Percentiles rank a stretch among this genome's conserved stretches.
phyloP scores from a whole-genome alignment of 2,329 filamentous ascomycete genomes.

The Amphichorda felina region DNA sequence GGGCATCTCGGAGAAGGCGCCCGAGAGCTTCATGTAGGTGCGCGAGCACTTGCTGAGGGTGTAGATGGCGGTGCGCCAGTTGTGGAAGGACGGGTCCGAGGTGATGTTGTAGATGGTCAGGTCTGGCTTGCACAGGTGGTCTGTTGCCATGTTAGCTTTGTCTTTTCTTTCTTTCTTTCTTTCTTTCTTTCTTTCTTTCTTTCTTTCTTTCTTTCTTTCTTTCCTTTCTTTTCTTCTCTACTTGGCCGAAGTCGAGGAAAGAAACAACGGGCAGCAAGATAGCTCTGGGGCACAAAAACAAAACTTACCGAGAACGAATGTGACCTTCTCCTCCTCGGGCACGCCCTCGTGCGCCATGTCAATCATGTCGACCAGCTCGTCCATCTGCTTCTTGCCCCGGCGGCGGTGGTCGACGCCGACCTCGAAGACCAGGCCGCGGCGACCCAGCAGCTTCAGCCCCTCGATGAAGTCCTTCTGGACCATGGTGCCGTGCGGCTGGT shows the following conservation, averaged over 20 bases:
- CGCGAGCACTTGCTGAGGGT: constrained; percentile 50
- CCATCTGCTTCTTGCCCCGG: constrained; percentile 63
- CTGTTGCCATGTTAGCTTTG: constrained; percentile 29
- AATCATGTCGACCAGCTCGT: constrained; percentile 61
- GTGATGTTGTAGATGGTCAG: constrained; percentile 48
- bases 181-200: no score
- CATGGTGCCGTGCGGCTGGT: constrained; percentile 57
- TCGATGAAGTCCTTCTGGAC: constrained; percentile 52
- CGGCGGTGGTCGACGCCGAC: constrained; percentile 70
- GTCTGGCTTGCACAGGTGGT: constrained; percentile 86
- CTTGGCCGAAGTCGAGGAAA: not conserved
- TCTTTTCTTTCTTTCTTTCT: no score
- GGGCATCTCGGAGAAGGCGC: constrained; percentile 70
- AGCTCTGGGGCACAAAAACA: not conserved
- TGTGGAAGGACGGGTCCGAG: constrained; percentile 45
- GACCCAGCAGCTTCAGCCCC: constrained; percentile 51
- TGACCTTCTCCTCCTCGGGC: constrained; percentile 45
- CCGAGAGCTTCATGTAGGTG: constrained; percentile 89
- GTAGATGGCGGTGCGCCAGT: constrained; percentile 60
- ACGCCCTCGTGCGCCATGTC: constrained; percentile 51
- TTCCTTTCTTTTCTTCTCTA: no score
- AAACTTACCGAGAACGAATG: constrained; percentile 59
- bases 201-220: no score
- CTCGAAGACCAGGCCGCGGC: constrained; percentile 61
- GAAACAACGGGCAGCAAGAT: not conserved